Percentiles rank a stretch among this genome's conserved stretches.
Evolutionary conservation across 179 eudicot species (phyloP).

Genomic region (Spergularia azorica): DNA sequence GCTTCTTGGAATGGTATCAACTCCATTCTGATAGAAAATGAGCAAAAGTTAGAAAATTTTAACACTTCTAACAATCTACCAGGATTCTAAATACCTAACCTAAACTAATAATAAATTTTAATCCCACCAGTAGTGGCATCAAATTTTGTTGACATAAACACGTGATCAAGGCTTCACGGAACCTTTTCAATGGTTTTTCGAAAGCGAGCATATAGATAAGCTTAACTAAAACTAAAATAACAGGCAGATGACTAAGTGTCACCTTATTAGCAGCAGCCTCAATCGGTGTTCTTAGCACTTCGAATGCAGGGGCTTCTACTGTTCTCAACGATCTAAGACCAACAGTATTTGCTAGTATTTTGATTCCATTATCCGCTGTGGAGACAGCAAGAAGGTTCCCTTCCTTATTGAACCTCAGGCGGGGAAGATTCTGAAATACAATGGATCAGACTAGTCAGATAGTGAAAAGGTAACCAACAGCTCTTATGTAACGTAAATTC

Average conservation of each 20-base stretch:
- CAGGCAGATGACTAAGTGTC: slow-evolving; percentile 7
- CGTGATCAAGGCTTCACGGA: neutral
- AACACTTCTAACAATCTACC: neutral
- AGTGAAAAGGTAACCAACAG: slow-evolving; percentile 16
- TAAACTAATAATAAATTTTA: neutral
- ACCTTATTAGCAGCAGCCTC: slow-evolving; percentile 77
- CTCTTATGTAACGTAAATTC: neutral
- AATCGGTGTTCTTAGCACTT: slow-evolving; percentile 65
- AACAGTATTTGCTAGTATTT: slow-evolving; percentile 69
- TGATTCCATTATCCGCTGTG: slow-evolving; percentile 72
- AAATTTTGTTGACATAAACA: neutral
- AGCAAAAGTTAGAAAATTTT: slow-evolving; percentile 6
- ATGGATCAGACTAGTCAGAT: neutral
- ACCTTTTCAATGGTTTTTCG: neutral
- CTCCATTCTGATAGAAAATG: slow-evolving; percentile 57
- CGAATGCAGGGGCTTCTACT: slow-evolving; percentile 69
- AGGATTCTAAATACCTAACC: neutral
- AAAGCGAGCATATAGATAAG: neutral
- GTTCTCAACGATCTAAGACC: slow-evolving; percentile 68
- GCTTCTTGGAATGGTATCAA: slow-evolving; percentile 61
- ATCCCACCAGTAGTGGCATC: neutral
- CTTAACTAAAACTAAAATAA: neutral
- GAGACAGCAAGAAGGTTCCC: slow-evolving; percentile 90
- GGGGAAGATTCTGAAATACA: slow-evolving; percentile 61
- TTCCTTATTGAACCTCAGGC: slow-evolving; percentile 87